A percentile compares a stretch with the other conserved stretches of the same genome.
phyloP scores from a whole-genome alignment of 1,284 basidiomycete species.

The Omphalotus olearius region DNA sequence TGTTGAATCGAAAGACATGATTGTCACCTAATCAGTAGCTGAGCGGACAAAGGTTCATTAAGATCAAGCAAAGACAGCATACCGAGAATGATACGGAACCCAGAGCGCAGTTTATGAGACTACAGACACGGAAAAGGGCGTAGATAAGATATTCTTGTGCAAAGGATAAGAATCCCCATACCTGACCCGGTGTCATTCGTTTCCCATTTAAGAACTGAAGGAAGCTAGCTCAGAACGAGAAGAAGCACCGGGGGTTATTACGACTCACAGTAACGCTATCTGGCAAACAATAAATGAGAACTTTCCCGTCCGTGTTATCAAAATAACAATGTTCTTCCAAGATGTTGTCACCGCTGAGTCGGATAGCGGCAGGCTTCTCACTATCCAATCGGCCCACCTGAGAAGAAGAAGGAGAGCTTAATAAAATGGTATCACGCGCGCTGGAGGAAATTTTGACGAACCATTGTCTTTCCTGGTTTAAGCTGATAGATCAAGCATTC shows the following conservation, averaged over 20 bases:
- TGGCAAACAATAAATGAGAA: constrained; percentile 74
- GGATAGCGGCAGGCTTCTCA: constrained; percentile 80
- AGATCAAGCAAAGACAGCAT: constrained; percentile 20
- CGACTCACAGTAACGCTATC: constrained; percentile 78
- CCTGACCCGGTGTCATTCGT: constrained; percentile 71
- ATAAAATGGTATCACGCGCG: constrained; percentile 7
- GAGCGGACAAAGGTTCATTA: neutral
- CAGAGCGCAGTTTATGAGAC: constrained; percentile 82
- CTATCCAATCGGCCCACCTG: constrained; percentile 83
- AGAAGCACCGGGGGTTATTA: neutral
- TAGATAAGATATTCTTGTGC: constrained; percentile 11
- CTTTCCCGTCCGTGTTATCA: constrained; percentile 82
- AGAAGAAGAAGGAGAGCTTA: constrained; percentile 13
- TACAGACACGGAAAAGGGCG: constrained; percentile 30
- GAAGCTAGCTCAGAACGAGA: constrained; percentile 2
- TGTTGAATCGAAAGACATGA: constrained; percentile 97
- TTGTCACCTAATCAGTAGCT: constrained; percentile 68
- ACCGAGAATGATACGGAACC: constrained; percentile 94
- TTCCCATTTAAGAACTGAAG: constrained; percentile 90
- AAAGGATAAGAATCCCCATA: constrained; percentile 29
- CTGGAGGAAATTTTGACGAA: constrained; percentile 28
- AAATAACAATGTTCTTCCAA: constrained; percentile 91
- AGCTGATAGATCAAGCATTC: constrained; percentile 95
- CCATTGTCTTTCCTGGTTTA: constrained; percentile 83
- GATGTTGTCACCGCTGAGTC: constrained; percentile 90